Evolutionary conservation across 768 basidiomycete species (phyloP), one percentile per base, ranked within the genome.

Genomic region (Cantharellus anzutake): DNA sequence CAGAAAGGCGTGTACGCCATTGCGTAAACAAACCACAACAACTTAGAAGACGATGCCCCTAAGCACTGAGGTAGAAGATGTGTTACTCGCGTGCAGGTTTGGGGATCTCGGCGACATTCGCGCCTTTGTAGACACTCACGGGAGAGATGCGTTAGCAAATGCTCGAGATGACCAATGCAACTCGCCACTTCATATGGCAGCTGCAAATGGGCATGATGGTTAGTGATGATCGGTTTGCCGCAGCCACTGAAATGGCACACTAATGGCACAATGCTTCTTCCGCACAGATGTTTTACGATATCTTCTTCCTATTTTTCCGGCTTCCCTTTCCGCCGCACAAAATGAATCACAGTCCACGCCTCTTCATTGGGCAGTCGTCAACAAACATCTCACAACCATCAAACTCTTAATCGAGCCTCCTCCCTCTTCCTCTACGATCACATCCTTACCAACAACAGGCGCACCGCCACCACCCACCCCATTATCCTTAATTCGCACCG

Each of bases 131-230:
- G 69, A 75, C 29, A 71, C 73, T 42, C 84, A 80, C 68, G 82
- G 85, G 5, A 60, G 71, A 1, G 64, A 63, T 14, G 71, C 71
- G 0, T 71, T 88, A 7, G 70, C 70, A 42, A 67, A 69, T 42
- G 70, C 80, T 7, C 77, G 74, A 48, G 92, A 94, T 71, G 82
- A 82, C 50, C 79, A 85, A 67, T 83, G 79, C 42, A 96, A 91
- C 73, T 81, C 78, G 2, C 72, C 82, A 44, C 72, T 96, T 42
- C 92, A 96, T 69, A 94, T 94, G 91, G 75, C 78, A 11, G 81
- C 80, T 60, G 92, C 78, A 1, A 97, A 97, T 70, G 92, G 92
- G 0, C 92, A 96, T 74, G 65, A 73, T 72, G 88, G 92, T 93
- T 66, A 61, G 71, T 68, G 2, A 34, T 3, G 5, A 34, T 48